A percentile compares a stretch with the other conserved stretches of the same genome.
Evolutionary conservation across 495 filamentous ascomycete species (phyloP).

Genomic region (Acidomyces sp.): DNA sequence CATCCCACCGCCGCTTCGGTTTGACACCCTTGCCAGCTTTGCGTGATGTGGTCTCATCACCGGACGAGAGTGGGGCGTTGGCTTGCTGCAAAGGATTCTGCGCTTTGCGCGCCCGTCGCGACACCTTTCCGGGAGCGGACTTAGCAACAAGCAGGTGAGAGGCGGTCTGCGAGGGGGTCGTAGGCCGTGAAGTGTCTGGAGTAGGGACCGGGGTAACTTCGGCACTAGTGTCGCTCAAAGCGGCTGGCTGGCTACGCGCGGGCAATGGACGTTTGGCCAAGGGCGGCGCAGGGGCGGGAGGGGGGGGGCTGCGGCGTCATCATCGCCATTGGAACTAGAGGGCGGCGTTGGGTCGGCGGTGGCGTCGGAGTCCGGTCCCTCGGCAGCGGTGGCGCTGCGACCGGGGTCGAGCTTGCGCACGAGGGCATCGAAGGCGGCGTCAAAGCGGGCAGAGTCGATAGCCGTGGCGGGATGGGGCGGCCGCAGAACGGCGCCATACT

Average conservation of each 20-base stretch:
- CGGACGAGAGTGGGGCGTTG: slow-evolving; percentile 62
- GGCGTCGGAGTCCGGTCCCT: slow-evolving; percentile 20
- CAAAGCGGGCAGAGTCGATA: slow-evolving; percentile 64
- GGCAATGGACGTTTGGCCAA: slow-evolving; percentile 17
- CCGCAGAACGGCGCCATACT: slow-evolving; percentile 78
- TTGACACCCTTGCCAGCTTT: slow-evolving; percentile 37
- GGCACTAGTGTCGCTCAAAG: slow-evolving; percentile 33
- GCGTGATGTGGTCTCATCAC: slow-evolving; percentile 54
- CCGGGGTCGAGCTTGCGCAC: slow-evolving; percentile 63
- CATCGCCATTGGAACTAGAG: slow-evolving; percentile 24
- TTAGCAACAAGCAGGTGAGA: slow-evolving; percentile 58
- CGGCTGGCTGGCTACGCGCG: too few species aligned
- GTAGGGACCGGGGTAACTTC: slow-evolving; percentile 53
- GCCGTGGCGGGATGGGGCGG: slow-evolving; percentile 65
- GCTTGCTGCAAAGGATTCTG: slow-evolving; percentile 54
- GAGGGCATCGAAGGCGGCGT: slow-evolving; percentile 89
- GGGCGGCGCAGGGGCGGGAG: slow-evolving; percentile 30
- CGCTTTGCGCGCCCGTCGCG: slow-evolving; percentile 70
- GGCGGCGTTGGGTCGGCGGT: slow-evolving; percentile 27
- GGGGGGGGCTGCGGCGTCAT: slow-evolving; percentile 31
- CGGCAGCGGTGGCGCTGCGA: too few species aligned
- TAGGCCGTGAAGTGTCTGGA: slow-evolving; percentile 68
- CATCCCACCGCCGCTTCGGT: slow-evolving; percentile 80
- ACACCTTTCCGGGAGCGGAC: slow-evolving; percentile 57
- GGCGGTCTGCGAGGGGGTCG: slow-evolving; percentile 46